Evolutionary conservation across 768 basidiomycete genomes (phyloP).

Genomic region (Strobilomyces confusus): DNA sequence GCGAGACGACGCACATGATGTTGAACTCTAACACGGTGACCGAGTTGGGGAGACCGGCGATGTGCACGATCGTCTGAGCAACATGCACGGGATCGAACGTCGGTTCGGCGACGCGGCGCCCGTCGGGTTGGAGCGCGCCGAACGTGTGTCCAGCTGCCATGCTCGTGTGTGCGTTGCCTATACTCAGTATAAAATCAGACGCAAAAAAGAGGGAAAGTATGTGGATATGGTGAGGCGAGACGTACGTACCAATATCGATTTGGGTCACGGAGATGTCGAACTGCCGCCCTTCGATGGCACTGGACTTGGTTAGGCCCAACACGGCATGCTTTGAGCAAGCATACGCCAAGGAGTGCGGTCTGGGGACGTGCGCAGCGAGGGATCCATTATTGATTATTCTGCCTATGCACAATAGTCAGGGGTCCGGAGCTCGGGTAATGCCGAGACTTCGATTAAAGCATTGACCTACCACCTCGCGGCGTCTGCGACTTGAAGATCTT

Average conservation of each 20-base stretch:
- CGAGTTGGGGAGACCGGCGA: constrained; percentile 63
- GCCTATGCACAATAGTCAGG: constrained; percentile 32
- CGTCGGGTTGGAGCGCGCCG: constrained; percentile 69
- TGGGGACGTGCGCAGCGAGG: constrained; percentile 66
- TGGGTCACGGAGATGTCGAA: constrained; percentile 76
- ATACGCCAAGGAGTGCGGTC: constrained; percentile 63
- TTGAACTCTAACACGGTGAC: constrained; percentile 69
- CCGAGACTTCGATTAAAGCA: not conserved
- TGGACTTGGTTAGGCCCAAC: constrained; percentile 69
- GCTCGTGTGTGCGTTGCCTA: constrained; percentile 69
- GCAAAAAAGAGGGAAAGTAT: not conserved
- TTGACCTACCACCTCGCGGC: constrained; percentile 60
- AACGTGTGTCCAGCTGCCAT: constrained; percentile 45
- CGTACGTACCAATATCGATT: constrained; percentile 66
- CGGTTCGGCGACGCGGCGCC: constrained; percentile 51
- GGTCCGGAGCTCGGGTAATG: not conserved
- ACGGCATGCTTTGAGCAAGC: constrained; percentile 81
- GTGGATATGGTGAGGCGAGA: not conserved
- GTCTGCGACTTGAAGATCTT: constrained; percentile 66
- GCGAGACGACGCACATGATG: constrained; percentile 55
- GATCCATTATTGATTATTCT: constrained; percentile 87
- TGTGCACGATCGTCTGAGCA: constrained; percentile 64
- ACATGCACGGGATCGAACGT: constrained; percentile 72
- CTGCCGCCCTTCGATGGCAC: constrained; percentile 70
- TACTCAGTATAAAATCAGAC: not conserved